Percentiles rank a stretch among this genome's conserved stretches.
Evolutionary conservation across 371 early-diverging fungal species (phyloP).

Genomic region (Vairimorpha necatrix): DNA sequence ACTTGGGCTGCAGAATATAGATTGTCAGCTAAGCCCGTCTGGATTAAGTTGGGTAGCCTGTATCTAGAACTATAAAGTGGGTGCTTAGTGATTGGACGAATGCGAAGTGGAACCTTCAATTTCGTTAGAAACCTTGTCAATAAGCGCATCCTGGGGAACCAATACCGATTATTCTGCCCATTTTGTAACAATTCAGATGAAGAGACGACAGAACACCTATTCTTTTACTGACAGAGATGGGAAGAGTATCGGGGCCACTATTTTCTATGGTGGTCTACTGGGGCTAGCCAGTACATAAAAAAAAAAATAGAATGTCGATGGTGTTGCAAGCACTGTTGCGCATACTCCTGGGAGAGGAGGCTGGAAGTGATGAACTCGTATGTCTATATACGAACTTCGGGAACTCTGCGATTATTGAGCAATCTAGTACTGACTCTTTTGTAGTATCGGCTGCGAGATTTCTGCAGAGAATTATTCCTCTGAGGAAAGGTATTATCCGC

Average conservation of each 20-base stretch:
- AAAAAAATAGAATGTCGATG: background rate
- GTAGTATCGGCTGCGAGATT: background rate
- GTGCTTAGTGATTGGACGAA: background rate
- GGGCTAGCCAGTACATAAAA: constrained; percentile 17
- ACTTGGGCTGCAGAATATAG: background rate
- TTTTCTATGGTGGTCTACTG: constrained; percentile 6
- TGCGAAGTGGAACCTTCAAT: constrained; percentile 6
- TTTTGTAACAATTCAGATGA: background rate
- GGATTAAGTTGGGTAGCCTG: background rate
- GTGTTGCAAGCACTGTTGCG: constrained; percentile 7
- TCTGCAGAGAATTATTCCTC: constrained; percentile 8
- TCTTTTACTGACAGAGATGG: constrained; percentile 2
- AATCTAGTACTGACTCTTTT: background rate
- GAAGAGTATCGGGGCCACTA: constrained; percentile 8
- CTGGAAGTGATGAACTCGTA: background rate
- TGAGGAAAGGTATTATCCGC: constrained; percentile 4
- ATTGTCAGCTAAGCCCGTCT: background rate
- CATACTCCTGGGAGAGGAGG: constrained; percentile 16
- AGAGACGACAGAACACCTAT: background rate
- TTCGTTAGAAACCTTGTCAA: background rate
- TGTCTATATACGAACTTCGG: background rate
- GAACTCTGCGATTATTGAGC: background rate
- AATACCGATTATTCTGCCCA: background rate
- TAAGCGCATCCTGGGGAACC: background rate
- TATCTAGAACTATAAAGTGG: background rate